Percentiles rank a stretch among this genome's conserved stretches.
These are phyloP conservation scores for Grosmannia clavigera DNA, from an alignment of 2,329 filamentous ascomycete genomes.

Conservation along the genomic window DNA sequence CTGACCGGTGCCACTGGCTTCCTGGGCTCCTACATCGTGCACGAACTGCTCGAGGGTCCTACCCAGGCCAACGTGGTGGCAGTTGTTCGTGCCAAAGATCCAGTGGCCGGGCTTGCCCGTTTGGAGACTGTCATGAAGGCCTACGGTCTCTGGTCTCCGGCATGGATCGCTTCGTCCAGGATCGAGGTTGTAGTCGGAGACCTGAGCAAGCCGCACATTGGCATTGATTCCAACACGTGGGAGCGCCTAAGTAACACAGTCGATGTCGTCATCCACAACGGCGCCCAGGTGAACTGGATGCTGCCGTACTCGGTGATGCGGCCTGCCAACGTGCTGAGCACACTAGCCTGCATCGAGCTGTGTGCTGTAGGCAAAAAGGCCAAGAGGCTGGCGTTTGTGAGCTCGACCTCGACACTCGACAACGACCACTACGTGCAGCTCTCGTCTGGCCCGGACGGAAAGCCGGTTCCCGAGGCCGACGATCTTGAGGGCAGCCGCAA, in stretches of 20 bases:
- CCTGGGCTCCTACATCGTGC: slow-evolving; percentile 67
- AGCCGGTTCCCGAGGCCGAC: slow-evolving; percentile 61
- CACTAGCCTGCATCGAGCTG: slow-evolving; percentile 61
- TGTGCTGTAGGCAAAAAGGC: slow-evolving; percentile 59
- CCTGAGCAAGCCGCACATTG: slow-evolving; percentile 59
- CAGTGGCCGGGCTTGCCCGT: slow-evolving; percentile 47
- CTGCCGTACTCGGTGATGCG: slow-evolving; percentile 61
- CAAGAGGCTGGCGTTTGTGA: slow-evolving; percentile 72
- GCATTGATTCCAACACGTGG: slow-evolving; percentile 56
- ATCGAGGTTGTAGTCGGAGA: slow-evolving; percentile 62
- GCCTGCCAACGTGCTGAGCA: slow-evolving; percentile 67
- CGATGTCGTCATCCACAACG: slow-evolving; percentile 73
- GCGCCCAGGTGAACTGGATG: slow-evolving; percentile 72
- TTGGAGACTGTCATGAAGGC: slow-evolving; percentile 56
- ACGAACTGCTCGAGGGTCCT: slow-evolving; percentile 55
- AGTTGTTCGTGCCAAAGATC: slow-evolving; percentile 59
- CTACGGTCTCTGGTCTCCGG: slow-evolving; percentile 63
- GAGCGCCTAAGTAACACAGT: slow-evolving; percentile 49
- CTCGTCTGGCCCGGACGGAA: slow-evolving; percentile 51
- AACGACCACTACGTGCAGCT: slow-evolving; percentile 68
- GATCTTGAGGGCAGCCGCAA: slow-evolving; percentile 63
- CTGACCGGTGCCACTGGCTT: slow-evolving; percentile 87
- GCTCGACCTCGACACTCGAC: slow-evolving; percentile 72
- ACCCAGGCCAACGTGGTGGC: slow-evolving; percentile 52
- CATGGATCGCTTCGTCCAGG: slow-evolving; percentile 25